Evolutionary conservation across 495 filamentous ascomycete genomes (phyloP), one percentile per base, ranked within the genome.

Genomic region (Aspergillus saccharolyticus): DNA sequence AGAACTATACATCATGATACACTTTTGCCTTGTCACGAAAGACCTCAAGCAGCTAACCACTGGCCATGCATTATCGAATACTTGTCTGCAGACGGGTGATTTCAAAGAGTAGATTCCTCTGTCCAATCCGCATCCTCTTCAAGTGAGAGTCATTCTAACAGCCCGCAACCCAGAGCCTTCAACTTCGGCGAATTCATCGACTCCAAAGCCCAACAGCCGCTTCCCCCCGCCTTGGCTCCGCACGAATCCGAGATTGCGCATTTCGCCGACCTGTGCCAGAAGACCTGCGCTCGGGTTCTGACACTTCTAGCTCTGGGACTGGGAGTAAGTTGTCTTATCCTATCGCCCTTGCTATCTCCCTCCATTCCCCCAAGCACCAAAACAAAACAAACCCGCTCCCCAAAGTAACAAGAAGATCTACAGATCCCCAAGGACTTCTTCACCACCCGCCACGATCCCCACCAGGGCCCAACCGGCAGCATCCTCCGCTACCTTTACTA

Each of bases 41-140:
- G 15, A 42, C 18, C 28, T 20, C 24, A 21, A 16, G 20, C 5
- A 43, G 20, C 18, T 28, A 28, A 7, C n/a, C n/a, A 44, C n/a
- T n/a, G n/a, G n/a, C n/a, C n/a, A n/a, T n/a, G n/a, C n/a, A n/a
- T n/a, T n/a, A n/a, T n/a, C n/a, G n/a, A n/a, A n/a, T n/a, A n/a
- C n/a, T n/a, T n/a, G n/a, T n/a, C n/a, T n/a, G n/a, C 63, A 92
- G 89, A 82, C 84, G 18, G 93, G 91, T 16, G 93, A 97, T 63
- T 91, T 91, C 66, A 97, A 97, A 79, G 92, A 96, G 91, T 95
- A 75, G 44, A 45, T 53, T 50, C 8, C 33, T 22, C 8, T 48
- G 14, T 20, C 49, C 43, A 52, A 21, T 14, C n/a, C 54, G 60
- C 18, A 21, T 14, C 14, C n/a, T 20, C 24, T 33, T 42, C 44